Evolutionary conservation across 1,284 basidiomycete species (phyloP).

Genomic region (Apiotrichum akiyoshidainum): DNA sequence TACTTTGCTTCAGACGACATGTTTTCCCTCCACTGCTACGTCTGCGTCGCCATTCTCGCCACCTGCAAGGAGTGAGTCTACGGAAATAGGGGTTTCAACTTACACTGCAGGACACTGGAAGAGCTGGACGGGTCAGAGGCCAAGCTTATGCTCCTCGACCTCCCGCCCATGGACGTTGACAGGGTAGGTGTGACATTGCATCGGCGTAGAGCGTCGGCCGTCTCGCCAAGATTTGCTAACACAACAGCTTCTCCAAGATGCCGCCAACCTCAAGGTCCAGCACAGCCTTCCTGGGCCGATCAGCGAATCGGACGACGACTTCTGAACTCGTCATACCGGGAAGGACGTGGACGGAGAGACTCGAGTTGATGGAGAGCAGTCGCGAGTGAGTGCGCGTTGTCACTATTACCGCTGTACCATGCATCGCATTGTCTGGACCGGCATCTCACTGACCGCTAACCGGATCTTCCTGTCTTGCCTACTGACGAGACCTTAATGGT

Average conservation of each 20-base stretch:
- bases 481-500: no score
- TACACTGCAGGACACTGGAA: constrained; percentile 30
- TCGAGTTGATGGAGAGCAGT: background rate
- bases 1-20: constrained; percentile 47
- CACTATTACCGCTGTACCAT: background rate
- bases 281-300: constrained; percentile 35
- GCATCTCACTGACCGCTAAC: background rate
- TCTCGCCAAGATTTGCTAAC: background rate
- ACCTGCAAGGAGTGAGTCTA: constrained; percentile 47
- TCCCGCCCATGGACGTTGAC: constrained; percentile 48
- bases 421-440: background rate
- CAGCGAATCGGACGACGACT: constrained; percentile 16
- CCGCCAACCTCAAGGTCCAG: constrained; percentile 39
- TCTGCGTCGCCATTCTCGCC: constrained; percentile 45
- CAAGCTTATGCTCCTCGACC: constrained; percentile 46
- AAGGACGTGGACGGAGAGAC: background rate
- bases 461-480: background rate
- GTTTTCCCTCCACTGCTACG: constrained; percentile 48
- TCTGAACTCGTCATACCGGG: background rate
- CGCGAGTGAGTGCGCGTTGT: background rate
- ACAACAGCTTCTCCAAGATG: constrained; percentile 41
- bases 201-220: background rate
- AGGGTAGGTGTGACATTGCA: constrained; percentile 26
- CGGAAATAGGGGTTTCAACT: constrained; percentile 1
- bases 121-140: constrained; percentile 47